phyloP scores from a whole-genome alignment of 352 stramenopile genomes.

The Phytophthora tentaculata region DNA sequence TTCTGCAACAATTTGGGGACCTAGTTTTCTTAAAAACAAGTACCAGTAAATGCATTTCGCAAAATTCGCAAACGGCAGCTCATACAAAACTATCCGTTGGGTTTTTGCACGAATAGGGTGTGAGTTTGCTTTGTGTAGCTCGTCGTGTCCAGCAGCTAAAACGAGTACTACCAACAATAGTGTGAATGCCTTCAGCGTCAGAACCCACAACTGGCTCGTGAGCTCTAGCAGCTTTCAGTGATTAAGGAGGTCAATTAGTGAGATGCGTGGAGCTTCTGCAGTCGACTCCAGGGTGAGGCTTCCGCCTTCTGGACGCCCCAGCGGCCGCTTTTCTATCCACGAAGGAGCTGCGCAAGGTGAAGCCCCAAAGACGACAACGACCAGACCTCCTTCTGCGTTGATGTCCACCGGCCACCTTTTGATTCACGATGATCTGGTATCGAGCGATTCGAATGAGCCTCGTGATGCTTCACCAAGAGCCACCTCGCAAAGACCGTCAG shows the following conservation, averaged over 20 bases:
- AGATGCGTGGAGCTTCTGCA: slow-evolving; percentile 20
- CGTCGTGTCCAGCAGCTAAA: background rate
- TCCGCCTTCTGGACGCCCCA: slow-evolving; percentile 11
- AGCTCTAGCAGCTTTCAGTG: background rate
- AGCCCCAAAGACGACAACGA: slow-evolving; percentile 4
- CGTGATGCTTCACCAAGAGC: slow-evolving; percentile 13
- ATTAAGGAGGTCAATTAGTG: slow-evolving; percentile 8
- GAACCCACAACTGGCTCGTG: background rate
- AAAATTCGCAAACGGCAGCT: no score
- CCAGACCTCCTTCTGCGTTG: slow-evolving; percentile 7
- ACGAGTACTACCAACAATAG: background rate
- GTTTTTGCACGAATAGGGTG: background rate
- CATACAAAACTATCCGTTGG: background rate
- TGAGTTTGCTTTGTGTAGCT: background rate
- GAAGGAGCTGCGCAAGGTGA: slow-evolving; percentile 20
- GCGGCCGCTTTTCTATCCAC: slow-evolving; percentile 9
- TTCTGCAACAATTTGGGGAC: background rate
- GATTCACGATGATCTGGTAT: slow-evolving; percentile 29
- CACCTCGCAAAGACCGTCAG: background rate
- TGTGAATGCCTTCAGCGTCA: background rate
- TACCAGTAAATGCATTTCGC: no score
- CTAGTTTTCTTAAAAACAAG: no score
- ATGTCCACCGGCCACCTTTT: slow-evolving; percentile 28
- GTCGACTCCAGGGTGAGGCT: slow-evolving; percentile 21
- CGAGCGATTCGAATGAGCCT: slow-evolving; percentile 5